Percentiles rank a stretch among this genome's conserved stretches.
phyloP scores from a whole-genome alignment of 495 filamentous ascomycete genomes.

The Lepraria neglecta region DNA sequence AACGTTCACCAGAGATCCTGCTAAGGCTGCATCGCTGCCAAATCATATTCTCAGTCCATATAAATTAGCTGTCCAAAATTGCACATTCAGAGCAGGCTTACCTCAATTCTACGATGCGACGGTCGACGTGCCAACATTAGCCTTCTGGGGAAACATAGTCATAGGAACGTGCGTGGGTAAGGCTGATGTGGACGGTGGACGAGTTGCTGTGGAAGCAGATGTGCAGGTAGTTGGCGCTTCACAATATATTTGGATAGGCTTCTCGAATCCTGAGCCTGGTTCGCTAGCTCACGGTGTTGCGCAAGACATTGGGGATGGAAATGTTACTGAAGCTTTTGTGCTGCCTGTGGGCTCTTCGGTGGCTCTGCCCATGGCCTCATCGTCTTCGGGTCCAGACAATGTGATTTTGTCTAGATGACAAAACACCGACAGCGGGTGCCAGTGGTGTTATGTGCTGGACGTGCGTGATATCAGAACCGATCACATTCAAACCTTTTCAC shows the following conservation, averaged over 20 bases:
- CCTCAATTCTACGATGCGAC: background rate
- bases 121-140: background rate
- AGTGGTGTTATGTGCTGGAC: background rate
- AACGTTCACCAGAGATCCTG: background rate
- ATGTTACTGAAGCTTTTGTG: background rate
- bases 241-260: background rate
- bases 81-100: background rate
- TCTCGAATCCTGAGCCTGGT: too few species aligned
- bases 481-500: too few species aligned
- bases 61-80: background rate
- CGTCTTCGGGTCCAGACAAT: background rate
- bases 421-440: background rate
- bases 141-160: background rate
- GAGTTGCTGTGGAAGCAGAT: background rate
- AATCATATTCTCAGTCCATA: background rate
- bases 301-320: background rate
- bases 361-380: background rate
- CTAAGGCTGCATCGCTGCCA: constrained; percentile 1
- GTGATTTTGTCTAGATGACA: background rate
- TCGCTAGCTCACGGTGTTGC: too few species aligned
- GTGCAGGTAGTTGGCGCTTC: too few species aligned
- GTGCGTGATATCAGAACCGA: too few species aligned
- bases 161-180: background rate
- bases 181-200: background rate
- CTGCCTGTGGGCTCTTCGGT: background rate